phyloP scores from a whole-genome alignment of 768 basidiomycete species.

The Hydnomerulius pinastri region DNA sequence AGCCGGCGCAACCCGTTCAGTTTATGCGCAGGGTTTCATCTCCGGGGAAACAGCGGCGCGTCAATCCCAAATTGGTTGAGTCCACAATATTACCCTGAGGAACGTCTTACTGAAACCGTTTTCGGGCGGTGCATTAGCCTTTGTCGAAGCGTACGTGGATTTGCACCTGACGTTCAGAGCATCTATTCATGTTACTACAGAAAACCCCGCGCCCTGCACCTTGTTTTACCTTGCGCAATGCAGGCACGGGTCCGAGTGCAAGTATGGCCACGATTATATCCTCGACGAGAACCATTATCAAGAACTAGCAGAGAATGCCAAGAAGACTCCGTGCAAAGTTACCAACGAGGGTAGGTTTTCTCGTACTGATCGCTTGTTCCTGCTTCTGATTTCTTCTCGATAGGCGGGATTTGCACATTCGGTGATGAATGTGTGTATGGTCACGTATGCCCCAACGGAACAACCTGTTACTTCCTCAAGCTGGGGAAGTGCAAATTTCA shows the following conservation, averaged over 20 bases:
- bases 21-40: constrained; percentile 32
- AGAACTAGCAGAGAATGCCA: constrained; percentile 57
- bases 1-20: constrained; percentile 26
- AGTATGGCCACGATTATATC: constrained; percentile 63
- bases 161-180: constrained; percentile 2
- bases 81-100: constrained; percentile 10
- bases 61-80: constrained; percentile 58
- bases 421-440: constrained; percentile 57
- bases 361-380: not conserved
- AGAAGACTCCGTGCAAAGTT: constrained; percentile 61
- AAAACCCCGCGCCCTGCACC: constrained; percentile 68
- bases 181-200: constrained; percentile 21
- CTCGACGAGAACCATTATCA: constrained; percentile 53
- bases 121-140: constrained; percentile 37
- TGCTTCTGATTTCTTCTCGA: constrained; percentile 4
- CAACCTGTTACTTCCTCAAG: constrained; percentile 53
- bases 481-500: constrained; percentile 62
- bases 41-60: constrained; percentile 39
- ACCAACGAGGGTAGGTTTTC: constrained; percentile 52
- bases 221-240: constrained; percentile 64
- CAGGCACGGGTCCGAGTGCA: constrained; percentile 58
- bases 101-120: constrained; percentile 22
- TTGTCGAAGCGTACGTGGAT: constrained; percentile 60
- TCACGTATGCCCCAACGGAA: constrained; percentile 45
- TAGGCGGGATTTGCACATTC: constrained; percentile 59